Evolutionary conservation across 2,329 filamentous ascomycete species (phyloP).

Genomic region (Colletotrichum filicis): DNA sequence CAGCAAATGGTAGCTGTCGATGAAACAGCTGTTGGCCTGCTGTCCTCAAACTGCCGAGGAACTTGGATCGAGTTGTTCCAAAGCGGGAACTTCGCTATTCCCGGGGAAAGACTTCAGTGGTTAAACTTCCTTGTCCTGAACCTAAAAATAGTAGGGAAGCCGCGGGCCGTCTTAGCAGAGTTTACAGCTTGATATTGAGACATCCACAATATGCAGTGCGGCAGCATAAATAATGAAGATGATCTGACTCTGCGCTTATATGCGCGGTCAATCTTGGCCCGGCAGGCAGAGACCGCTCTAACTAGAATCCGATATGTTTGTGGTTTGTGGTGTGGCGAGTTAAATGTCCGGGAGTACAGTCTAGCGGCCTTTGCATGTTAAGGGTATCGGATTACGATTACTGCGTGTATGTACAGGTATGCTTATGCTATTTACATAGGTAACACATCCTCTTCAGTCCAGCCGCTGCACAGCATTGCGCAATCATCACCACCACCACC

Average conservation of each 20-base stretch:
- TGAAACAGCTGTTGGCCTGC: background rate
- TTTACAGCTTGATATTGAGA: background rate
- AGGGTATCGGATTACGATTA: background rate
- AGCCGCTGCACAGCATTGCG: background rate
- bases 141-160: background rate
- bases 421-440: background rate
- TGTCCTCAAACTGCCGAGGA: background rate
- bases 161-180: background rate
- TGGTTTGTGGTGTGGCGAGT: background rate
- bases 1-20: background rate
- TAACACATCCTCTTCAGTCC: background rate
- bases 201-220: background rate
- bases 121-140: background rate
- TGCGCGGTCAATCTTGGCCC: background rate
- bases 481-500: constrained; percentile 12
- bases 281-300: background rate
- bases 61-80: background rate
- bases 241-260: background rate
- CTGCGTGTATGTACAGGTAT: background rate
- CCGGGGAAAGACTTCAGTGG: background rate
- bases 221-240: background rate
- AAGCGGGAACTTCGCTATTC: background rate
- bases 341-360: no score
- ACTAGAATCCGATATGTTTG: background rate
- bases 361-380: no score